phyloP scores from a whole-genome alignment of 1,139 yeast species.

The Ogataea hybrid region DNA sequence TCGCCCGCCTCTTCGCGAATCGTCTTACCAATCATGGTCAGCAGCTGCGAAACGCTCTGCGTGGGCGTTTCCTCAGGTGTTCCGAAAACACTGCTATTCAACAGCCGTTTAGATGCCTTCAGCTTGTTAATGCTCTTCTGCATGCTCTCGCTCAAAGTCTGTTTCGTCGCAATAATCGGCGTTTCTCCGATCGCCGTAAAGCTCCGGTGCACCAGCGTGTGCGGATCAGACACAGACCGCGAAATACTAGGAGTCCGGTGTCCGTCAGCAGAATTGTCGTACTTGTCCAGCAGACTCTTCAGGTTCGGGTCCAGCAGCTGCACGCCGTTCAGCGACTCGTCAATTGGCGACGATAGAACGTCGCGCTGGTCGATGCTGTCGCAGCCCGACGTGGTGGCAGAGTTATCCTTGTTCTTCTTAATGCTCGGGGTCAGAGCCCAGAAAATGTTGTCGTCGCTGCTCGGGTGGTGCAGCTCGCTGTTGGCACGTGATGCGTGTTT shows the following conservation, averaged over 20 bases:
- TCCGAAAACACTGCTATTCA: conserved; percentile 3
- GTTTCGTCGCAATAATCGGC: conserved; percentile 26
- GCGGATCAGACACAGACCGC: conserved; percentile 27
- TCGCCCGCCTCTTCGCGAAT: conserved; percentile 7
- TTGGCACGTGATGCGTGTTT: conserved; percentile 12
- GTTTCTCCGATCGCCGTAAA: conserved; percentile 4
- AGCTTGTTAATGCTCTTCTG: conserved; percentile 20
- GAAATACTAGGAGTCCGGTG: conserved; percentile 14
- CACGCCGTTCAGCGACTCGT: conserved; percentile 11
- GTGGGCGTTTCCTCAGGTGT: conserved; percentile 2
- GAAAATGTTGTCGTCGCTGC: conserved; percentile 33
- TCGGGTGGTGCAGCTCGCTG: conserved; percentile 19
- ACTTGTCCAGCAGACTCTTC: conserved; percentile 24
- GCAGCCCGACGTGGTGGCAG: conserved; percentile 10
- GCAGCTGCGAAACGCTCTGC: conserved; percentile 26
- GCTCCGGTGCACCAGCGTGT: conserved; percentile 11
- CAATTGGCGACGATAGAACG: conserved; percentile 28
- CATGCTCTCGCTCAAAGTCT: conserved; percentile 27
- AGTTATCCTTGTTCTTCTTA: conserved; percentile 9
- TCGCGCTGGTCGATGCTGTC: conserved; percentile 12
- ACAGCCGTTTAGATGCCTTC: conserved; percentile 14
- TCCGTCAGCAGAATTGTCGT: conserved; percentile 14
- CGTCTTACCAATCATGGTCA: conserved; percentile 25
- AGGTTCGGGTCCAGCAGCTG: conserved; percentile 28
- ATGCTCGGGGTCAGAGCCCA: conserved; percentile 32